These are phyloP conservation scores for Hypoxylon sp. DNA, from an alignment of 2,329 filamentous ascomycete genomes.

Conservation along the genomic window DNA sequence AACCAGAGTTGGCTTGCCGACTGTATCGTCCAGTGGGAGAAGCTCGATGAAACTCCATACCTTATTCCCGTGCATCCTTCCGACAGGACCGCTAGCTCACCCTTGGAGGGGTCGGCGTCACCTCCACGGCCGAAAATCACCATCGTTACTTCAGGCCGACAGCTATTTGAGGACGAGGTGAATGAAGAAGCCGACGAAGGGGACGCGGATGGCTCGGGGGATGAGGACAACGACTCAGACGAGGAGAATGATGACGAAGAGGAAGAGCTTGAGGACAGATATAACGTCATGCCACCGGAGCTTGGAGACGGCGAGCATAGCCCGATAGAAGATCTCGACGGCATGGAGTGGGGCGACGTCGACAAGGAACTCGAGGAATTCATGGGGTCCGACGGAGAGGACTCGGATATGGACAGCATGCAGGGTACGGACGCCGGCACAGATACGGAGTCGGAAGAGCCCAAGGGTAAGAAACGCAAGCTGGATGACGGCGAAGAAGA, in stretches of 20 bases:
- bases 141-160: slow-evolving; percentile 44
- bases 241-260: slow-evolving; percentile 48
- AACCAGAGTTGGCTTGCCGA: slow-evolving; percentile 89
- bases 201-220: slow-evolving; percentile 52
- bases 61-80: slow-evolving; percentile 77
- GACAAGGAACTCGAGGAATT: slow-evolving; percentile 74
- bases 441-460: slow-evolving; percentile 47
- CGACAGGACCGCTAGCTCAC: slow-evolving; percentile 58
- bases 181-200: slow-evolving; percentile 54
- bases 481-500: slow-evolving; percentile 40
- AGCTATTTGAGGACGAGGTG: slow-evolving; percentile 37
- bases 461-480: slow-evolving; percentile 45
- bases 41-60: slow-evolving; percentile 80
- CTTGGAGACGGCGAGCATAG: slow-evolving; percentile 53
- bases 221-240: slow-evolving; percentile 48
- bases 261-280: slow-evolving; percentile 52
- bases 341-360: slow-evolving; percentile 50
- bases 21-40: slow-evolving; percentile 84
- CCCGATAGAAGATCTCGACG: slow-evolving; percentile 45
- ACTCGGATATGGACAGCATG: slow-evolving; percentile 55
- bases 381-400: slow-evolving; percentile 60
- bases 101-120: slow-evolving; percentile 47
- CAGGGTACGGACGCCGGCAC: slow-evolving; percentile 43
- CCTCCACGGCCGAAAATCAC: slow-evolving; percentile 57
- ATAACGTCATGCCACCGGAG: slow-evolving; percentile 59